Percentiles rank a stretch among this genome's conserved stretches.
Evolutionary conservation across 1,284 basidiomycete genomes (phyloP).

Genomic region (Ganoderma boninense): DNA sequence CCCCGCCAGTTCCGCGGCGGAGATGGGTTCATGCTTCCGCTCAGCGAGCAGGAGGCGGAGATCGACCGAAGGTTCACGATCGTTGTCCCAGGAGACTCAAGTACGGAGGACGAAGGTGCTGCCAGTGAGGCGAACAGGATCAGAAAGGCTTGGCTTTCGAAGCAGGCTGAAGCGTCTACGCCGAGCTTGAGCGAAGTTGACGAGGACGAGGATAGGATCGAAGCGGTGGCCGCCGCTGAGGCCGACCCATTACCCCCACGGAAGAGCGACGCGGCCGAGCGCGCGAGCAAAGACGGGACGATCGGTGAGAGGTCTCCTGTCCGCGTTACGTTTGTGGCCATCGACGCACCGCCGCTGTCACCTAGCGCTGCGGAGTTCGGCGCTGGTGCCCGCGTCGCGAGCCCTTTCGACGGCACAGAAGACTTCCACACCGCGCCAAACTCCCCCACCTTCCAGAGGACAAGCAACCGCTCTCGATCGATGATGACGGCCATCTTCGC

Average conservation of each 20-base stretch:
- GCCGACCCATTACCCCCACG: slow-evolving; percentile 3
- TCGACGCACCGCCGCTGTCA: slow-evolving; percentile 17
- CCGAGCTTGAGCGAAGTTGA: slow-evolving; percentile 8
- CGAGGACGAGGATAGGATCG: background rate
- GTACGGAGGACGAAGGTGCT: slow-evolving; percentile 18
- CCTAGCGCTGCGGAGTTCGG: slow-evolving; percentile 19
- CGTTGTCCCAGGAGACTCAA: slow-evolving; percentile 26
- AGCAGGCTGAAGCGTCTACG: slow-evolving; percentile 23
- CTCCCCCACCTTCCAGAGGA: slow-evolving; percentile 5
- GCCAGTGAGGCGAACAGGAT: slow-evolving; percentile 41
- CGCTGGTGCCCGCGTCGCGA: background rate
- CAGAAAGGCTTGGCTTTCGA: slow-evolving; percentile 41
- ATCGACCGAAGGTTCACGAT: slow-evolving; percentile 39
- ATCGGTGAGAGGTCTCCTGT: slow-evolving; percentile 20
- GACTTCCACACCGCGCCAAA: slow-evolving; percentile 24
- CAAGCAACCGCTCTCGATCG: background rate
- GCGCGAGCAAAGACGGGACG: slow-evolving; percentile 22
- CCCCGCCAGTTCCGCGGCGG: slow-evolving; percentile 26
- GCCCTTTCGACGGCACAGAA: slow-evolving; percentile 15
- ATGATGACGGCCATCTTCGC: background rate
- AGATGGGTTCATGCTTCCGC: slow-evolving; percentile 34
- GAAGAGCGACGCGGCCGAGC: slow-evolving; percentile 20
- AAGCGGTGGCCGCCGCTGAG: background rate
- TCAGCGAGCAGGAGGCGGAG: slow-evolving; percentile 45
- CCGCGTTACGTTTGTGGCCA: slow-evolving; percentile 25